Evolutionary conservation across 306 rosid genomes (phyloP).

Genomic region (Erythrophleum fordii): DNA sequence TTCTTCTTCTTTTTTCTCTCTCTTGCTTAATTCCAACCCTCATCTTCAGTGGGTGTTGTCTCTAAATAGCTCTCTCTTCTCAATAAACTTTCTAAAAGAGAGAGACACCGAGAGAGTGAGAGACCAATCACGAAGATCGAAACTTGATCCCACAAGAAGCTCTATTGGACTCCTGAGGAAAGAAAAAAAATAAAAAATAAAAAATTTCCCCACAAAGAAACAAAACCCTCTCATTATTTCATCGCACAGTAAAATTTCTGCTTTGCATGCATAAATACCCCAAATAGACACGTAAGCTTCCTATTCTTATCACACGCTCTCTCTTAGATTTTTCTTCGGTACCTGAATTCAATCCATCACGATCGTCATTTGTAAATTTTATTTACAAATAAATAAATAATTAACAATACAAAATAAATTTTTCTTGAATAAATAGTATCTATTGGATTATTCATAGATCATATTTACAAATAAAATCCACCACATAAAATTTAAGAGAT

Average conservation of each 20-base stretch:
- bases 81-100: conserved; percentile 55
- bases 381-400: neutral
- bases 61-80: conserved; percentile 54
- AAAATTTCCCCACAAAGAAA: conserved; percentile 76
- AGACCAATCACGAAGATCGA: conserved; percentile 69
- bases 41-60: conserved; percentile 60
- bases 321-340: neutral
- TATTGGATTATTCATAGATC: neutral
- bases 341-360: neutral
- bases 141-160: conserved; percentile 85
- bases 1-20: conserved; percentile 19
- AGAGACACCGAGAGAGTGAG: conserved; percentile 37
- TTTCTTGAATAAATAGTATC: neutral
- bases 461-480: too few relatives aligned
- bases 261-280: conserved; percentile 82
- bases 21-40: conserved; percentile 49
- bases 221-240: conserved; percentile 68
- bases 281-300: conserved; percentile 59
- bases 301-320: conserved; percentile 30
- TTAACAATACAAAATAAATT: neutral
- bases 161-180: conserved; percentile 75
- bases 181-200: neutral
- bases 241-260: conserved; percentile 52
- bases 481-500: too few relatives aligned
- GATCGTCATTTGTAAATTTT: neutral